Percentiles rank a stretch among this genome's conserved stretches.
Conservation (phyloP, 2,329 filamentous ascomycete species). For the Ophiostoma fasciatum region DNA sequence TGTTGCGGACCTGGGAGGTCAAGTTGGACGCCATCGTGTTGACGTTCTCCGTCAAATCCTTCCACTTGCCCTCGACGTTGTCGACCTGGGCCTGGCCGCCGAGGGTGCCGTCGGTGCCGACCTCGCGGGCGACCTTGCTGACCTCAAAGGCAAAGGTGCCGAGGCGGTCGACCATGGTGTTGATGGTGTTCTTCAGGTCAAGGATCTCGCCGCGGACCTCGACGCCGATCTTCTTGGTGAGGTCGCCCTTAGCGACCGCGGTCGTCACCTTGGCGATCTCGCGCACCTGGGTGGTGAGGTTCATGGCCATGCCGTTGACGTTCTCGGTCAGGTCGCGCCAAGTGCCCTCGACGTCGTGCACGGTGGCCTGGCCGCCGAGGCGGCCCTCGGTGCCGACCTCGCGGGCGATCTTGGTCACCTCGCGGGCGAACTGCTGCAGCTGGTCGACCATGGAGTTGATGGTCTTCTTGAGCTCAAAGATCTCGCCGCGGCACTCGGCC, state of each 20-base stretch:
- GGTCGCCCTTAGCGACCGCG: conserved; percentile 82
- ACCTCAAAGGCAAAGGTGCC: conserved; percentile 95
- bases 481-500: conserved; percentile 83
- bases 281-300: conserved; percentile 91
- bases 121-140: conserved; percentile 86
- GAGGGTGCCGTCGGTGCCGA: conserved; percentile 88
- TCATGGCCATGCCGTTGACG: conserved; percentile 98
- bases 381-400: conserved; percentile 95
- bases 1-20: conserved; percentile 68
- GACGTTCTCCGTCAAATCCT: conserved; percentile 83
- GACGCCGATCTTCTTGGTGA: conserved; percentile 91
- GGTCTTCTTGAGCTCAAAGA: conserved; percentile 86
- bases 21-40: conserved; percentile 61
- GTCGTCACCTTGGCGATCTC: conserved; percentile 96
- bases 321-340: conserved; percentile 93
- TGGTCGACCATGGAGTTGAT: conserved; percentile 99
- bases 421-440: conserved; percentile 87
- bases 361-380: conserved; percentile 84
- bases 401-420: conserved; percentile 90
- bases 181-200: conserved; percentile 93
- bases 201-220: conserved; percentile 89
- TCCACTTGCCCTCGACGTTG: conserved; percentile 95
- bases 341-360: conserved; percentile 92
- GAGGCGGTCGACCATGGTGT: conserved; percentile 95
- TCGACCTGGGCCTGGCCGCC: conserved; percentile 89